Conservation (phyloP, 2,329 filamentous ascomycete species). For the Penicillium sp. region DNA sequence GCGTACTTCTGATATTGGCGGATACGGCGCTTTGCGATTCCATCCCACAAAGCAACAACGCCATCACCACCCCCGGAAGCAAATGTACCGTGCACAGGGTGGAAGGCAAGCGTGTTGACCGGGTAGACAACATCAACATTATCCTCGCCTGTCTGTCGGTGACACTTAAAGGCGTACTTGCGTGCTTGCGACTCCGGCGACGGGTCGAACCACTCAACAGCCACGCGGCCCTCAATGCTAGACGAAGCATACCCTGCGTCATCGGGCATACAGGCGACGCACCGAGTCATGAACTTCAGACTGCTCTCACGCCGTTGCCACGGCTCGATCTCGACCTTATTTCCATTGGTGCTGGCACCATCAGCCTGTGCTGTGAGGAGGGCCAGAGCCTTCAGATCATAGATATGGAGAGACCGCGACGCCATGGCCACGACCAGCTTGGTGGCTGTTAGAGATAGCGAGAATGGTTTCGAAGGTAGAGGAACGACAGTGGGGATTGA, state of each 20-base stretch:
- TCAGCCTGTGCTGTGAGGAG: conserved; percentile 56
- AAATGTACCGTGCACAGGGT: conserved; percentile 81
- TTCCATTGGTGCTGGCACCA: conserved; percentile 35
- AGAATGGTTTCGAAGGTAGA: conserved; percentile 87
- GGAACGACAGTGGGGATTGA: conserved; percentile 65
- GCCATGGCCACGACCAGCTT: conserved; percentile 97
- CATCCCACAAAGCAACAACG: conserved; percentile 92
- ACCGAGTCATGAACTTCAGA: conserved; percentile 93
- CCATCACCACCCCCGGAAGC: conserved; percentile 88
- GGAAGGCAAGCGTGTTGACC: conserved; percentile 87
- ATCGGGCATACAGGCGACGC: conserved; percentile 94
- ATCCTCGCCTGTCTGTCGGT: conserved; percentile 70
- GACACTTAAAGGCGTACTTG: conserved; percentile 99
- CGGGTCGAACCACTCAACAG: conserved; percentile 97
- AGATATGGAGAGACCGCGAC: conserved; percentile 89
- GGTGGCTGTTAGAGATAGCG: conserved; percentile 74
- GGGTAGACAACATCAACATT: conserved; percentile 85
- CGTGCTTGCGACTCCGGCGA: conserved; percentile 82
- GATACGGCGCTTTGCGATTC: conserved; percentile 84
- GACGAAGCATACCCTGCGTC: conserved; percentile 91
- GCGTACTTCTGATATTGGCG: conserved; percentile 85
- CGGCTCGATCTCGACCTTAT: conserved; percentile 65
- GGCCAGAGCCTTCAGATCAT: conserved; percentile 75
- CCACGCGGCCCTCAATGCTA: conserved; percentile 92
- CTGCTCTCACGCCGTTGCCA: conserved; percentile 95